Percentiles rank a stretch among this genome's conserved stretches.
These are phyloP conservation scores for Crepidotus variabilis DNA, from an alignment of 768 basidiomycete genomes.

Conservation along the genomic window DNA sequence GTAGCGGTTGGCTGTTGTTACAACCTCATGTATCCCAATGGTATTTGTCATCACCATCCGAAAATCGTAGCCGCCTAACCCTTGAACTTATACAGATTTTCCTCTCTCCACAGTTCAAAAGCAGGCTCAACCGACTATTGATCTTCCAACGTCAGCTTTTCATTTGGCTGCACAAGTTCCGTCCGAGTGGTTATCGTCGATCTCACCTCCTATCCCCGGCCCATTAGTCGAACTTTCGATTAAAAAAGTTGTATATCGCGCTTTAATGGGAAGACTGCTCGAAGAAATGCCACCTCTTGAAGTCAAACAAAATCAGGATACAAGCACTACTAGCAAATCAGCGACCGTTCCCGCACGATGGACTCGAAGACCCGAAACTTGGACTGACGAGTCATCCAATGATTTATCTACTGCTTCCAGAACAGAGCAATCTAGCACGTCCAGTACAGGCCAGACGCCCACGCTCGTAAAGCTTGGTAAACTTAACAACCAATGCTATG, in stretches of 20 bases:
- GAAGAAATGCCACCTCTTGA: constrained; percentile 2
- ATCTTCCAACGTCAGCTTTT: constrained; percentile 47
- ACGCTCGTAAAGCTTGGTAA: constrained; percentile 48
- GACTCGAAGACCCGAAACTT: constrained; percentile 15
- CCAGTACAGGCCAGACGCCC: constrained; percentile 33
- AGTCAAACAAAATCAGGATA: neutral
- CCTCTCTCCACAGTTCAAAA: constrained; percentile 42
- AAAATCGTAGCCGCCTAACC: too few relatives aligned
- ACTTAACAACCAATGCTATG: constrained; percentile 46
- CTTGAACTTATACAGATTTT: too few relatives aligned
- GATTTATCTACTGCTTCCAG: neutral
- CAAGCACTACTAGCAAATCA: constrained; percentile 5
- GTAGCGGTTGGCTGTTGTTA: constrained; percentile 79
- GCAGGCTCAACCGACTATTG: constrained; percentile 26
- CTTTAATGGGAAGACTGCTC: constrained; percentile 38
- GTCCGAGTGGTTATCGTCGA: constrained; percentile 45
- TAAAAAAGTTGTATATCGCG: constrained; percentile 71
- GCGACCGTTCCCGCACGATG: constrained; percentile 20
- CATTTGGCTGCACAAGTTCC: constrained; percentile 76
- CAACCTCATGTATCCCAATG: constrained; percentile 57
- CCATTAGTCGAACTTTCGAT: constrained; percentile 45
- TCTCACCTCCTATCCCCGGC: constrained; percentile 19
- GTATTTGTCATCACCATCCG: constrained; percentile 24
- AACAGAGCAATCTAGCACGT: neutral
- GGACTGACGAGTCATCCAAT: neutral